Evolutionary conservation across 73 alveolate species (phyloP).

Genomic region (Stentor coeruleus): DNA sequence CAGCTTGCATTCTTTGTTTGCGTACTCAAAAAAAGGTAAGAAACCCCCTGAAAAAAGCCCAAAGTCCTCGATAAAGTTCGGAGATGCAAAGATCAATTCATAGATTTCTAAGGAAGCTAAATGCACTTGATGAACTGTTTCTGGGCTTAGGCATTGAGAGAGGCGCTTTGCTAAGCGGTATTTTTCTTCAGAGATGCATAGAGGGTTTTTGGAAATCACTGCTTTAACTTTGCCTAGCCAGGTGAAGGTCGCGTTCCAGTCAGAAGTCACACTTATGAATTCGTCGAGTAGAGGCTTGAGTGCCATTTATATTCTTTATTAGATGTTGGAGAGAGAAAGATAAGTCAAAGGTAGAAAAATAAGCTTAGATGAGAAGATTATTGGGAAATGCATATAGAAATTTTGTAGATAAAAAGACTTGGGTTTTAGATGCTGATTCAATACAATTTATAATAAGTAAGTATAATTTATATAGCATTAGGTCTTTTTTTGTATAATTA

Average conservation of each 20-base stretch:
- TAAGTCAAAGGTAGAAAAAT: too few species aligned
- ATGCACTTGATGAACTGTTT: not conserved
- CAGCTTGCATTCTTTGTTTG: not conserved
- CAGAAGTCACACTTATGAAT: not conserved
- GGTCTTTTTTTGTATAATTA: too few species aligned
- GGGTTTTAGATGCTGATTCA: too few species aligned
- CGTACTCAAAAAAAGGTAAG: not conserved
- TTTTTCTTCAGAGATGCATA: not conserved
- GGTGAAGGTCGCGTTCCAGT: not conserved
- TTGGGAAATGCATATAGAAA: too few species aligned
- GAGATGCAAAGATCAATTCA: not conserved
- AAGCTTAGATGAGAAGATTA: too few species aligned
- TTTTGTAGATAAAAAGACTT: too few species aligned
- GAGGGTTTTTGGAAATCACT: not conserved
- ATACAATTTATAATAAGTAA: too few species aligned
- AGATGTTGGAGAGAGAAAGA: too few species aligned
- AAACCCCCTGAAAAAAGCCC: not conserved
- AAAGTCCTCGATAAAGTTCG: not conserved
- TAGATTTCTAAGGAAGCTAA: not conserved
- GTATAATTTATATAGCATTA: too few species aligned
- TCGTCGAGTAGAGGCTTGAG: not conserved
- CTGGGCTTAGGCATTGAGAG: slow-evolving; percentile 25
- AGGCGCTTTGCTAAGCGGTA: not conserved
- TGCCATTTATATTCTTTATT: not conserved
- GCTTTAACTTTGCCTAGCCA: slow-evolving; percentile 7